These are phyloP conservation scores for Pyrus pyrifolia DNA, from an alignment of 306 rosid genomes.

Conservation along the genomic window DNA sequence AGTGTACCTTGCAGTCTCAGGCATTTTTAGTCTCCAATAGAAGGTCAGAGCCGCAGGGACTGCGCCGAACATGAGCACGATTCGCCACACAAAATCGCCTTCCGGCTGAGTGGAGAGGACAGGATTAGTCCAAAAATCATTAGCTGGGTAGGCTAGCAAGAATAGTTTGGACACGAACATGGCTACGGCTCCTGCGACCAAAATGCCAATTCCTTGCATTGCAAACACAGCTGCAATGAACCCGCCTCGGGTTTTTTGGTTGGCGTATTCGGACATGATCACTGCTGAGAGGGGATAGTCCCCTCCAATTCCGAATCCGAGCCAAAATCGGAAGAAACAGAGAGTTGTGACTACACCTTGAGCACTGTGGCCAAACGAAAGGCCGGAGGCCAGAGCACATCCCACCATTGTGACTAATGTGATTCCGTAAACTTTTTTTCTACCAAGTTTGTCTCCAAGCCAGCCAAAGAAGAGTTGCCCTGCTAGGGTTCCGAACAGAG, in stretches of 20 bases:
- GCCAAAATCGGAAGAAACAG: slow-evolving; percentile 53
- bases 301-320: slow-evolving; percentile 56
- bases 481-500: slow-evolving; percentile 42
- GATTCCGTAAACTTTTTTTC: slow-evolving; percentile 50
- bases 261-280: slow-evolving; percentile 14
- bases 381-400: slow-evolving; percentile 49
- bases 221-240: slow-evolving; percentile 10
- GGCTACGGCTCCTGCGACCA: slow-evolving; percentile 11
- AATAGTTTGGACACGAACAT: background rate
- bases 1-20: slow-evolving; percentile 14
- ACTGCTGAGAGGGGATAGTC: slow-evolving; percentile 31
- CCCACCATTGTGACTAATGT: slow-evolving; percentile 51
- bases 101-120: slow-evolving; percentile 9
- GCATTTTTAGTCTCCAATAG: slow-evolving; percentile 13
- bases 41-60: slow-evolving; percentile 11
- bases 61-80: slow-evolving; percentile 6
- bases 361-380: slow-evolving; percentile 46
- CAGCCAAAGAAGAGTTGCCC: slow-evolving; percentile 70
- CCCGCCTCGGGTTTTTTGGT: slow-evolving; percentile 1
- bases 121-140: background rate
- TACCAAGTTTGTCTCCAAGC: slow-evolving; percentile 53
- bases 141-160: slow-evolving; percentile 2
- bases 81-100: slow-evolving; percentile 17
- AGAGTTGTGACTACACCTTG: slow-evolving; percentile 37
- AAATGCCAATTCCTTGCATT: slow-evolving; percentile 15